Evolutionary conservation across 345 rosid species (phyloP), one percentile per base, ranked within the genome.

Genomic region (Noccaea caerulescens): DNA sequence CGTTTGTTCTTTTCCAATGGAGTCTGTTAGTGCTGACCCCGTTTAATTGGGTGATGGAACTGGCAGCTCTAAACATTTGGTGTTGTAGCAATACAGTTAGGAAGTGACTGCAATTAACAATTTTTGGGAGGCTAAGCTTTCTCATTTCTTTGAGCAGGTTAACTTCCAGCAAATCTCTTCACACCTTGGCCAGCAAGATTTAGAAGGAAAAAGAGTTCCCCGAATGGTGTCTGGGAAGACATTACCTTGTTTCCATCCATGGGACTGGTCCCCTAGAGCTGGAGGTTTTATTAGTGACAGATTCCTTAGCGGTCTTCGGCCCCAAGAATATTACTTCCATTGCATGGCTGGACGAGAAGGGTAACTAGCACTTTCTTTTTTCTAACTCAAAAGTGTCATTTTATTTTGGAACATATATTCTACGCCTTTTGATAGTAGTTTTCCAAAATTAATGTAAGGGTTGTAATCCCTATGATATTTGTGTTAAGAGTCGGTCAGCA

Each of bases 261-360:
- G 97, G 97, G 99, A 94, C 77, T 94, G 96, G 96, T 82, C 88
- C 68, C 88, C 99, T 52, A 87, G 99, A 56, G 95, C 99, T 68
- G 99, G 99, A 16, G 99, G 99, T 47, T 94, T 86, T 75, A 89
- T 94, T 63, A 85, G 85, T 64, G 99, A 94, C 72, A 93, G 99
- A 60, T 94, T 94, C 73, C 96, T 94, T 60, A 84, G 91, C 53
- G 99, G 99, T 63, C 97, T 94, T 81, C 99, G 97, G 20, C 99
- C 97, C n/a, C 99, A 94, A 83, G 99, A 94, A 76, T 94, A 94
- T 82, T 94, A 91, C 77, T 94, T 91, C 76, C 99, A 94, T 76
- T 94, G 99, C 84, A 94, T 94, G 99, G 96, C 99, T 76, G 99
- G 99, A 55, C 91, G 97, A 72, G 97, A 94, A 82, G 99, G 99